Percentiles rank a stretch among this genome's conserved stretches.
Evolutionary conservation across 73 alveolate species (phyloP).

Genomic region (Breviolum minutum): DNA sequence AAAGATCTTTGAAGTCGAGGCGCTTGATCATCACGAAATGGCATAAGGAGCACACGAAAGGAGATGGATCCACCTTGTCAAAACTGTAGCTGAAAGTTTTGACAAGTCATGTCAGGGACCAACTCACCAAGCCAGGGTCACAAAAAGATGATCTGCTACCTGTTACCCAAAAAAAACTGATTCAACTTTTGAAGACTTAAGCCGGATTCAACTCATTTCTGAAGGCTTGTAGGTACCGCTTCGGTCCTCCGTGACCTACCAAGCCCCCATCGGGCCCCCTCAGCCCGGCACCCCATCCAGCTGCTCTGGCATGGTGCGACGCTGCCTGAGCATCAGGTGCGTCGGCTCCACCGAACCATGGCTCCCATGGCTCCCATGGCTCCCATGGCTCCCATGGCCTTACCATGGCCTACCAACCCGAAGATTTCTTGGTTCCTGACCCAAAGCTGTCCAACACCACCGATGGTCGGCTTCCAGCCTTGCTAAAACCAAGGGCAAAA

Average conservation of each 20-base stretch:
- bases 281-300: slow-evolving; percentile 55
- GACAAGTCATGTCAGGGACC: no score
- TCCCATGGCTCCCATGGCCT: no score
- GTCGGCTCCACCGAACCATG: no score
- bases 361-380: no score
- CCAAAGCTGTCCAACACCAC: slow-evolving; percentile 73
- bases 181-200: no score
- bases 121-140: no score
- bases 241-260: no score
- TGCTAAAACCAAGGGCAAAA: background rate
- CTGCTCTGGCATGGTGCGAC: slow-evolving; percentile 94
- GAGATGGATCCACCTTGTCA: slow-evolving; percentile 38
- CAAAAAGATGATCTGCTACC: no score
- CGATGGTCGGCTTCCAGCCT: slow-evolving; percentile 87
- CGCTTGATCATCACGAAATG: slow-evolving; percentile 82
- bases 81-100: background rate
- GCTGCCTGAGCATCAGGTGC: slow-evolving; percentile 52
- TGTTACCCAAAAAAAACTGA: no score
- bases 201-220: background rate
- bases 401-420: no score
- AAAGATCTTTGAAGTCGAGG: background rate
- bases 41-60: slow-evolving; percentile 57
- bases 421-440: background rate
- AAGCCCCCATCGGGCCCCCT: no score
- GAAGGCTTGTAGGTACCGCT: background rate